phyloP scores from a whole-genome alignment of 176 grass and related monocot species.

The Otatea glauca region DNA sequence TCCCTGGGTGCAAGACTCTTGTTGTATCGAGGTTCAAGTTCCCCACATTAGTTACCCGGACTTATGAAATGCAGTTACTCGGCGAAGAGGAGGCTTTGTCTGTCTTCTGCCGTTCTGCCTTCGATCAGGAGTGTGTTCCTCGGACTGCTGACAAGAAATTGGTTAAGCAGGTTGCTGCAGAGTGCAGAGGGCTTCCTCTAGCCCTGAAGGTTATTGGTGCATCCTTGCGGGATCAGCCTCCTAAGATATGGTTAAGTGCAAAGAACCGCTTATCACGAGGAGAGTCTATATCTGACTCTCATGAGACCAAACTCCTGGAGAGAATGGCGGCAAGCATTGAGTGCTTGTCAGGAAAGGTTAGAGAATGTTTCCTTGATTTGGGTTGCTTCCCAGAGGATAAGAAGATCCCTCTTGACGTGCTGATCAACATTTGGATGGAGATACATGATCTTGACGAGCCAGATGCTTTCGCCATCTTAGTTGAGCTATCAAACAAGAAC shows the following conservation, averaged over 20 bases:
- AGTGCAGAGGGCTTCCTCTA: slow-evolving; percentile 96
- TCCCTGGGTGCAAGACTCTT: slow-evolving; percentile 82
- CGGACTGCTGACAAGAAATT: slow-evolving; percentile 80
- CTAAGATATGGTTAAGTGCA: slow-evolving; percentile 94
- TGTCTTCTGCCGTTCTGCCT: slow-evolving; percentile 80
- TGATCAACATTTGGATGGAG: slow-evolving; percentile 98
- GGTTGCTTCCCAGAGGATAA: slow-evolving; percentile 97
- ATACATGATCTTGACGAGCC: slow-evolving; percentile 87
- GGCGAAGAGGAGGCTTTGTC: slow-evolving; percentile 80
- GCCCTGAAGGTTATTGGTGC: slow-evolving; percentile 89
- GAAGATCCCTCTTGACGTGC: slow-evolving; percentile 88
- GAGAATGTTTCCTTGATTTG: slow-evolving; percentile 94
- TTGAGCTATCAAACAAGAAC: slow-evolving; percentile 86
- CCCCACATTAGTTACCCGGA: slow-evolving; percentile 54
- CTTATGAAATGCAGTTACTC: slow-evolving; percentile 86
- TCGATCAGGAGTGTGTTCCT: slow-evolving; percentile 63
- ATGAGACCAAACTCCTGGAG: slow-evolving; percentile 87
- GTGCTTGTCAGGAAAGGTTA: slow-evolving; percentile 69
- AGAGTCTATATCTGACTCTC: slow-evolving; percentile 81
- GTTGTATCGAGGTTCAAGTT: slow-evolving; percentile 92
- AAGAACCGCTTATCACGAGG: slow-evolving; percentile 86
- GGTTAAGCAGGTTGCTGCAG: slow-evolving; percentile 85
- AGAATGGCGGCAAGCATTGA: slow-evolving; percentile 87
- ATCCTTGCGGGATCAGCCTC: slow-evolving; percentile 76
- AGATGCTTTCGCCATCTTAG: slow-evolving; percentile 86